A percentile compares a stretch with the other conserved stretches of the same genome.
phyloP scores from a whole-genome alignment of 345 rosid genomes.

The Balakata baccata region DNA sequence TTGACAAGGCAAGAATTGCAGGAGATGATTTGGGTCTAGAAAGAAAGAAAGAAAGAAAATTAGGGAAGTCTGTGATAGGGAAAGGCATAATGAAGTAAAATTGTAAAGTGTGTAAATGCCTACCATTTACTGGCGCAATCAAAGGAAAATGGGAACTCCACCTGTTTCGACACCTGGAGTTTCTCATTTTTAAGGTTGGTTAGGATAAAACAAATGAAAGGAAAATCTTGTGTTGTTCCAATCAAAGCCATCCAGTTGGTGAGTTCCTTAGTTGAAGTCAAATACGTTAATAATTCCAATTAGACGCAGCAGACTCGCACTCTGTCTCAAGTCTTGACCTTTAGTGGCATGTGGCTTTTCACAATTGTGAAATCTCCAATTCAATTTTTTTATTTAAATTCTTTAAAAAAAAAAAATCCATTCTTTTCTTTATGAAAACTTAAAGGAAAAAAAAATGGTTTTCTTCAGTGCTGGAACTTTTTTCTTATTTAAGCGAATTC shows the following conservation, averaged over 20 bases:
- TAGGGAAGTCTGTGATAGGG: not conserved
- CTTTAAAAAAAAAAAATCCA: too few relatives aligned
- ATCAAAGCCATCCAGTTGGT: not conserved
- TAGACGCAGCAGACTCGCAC: not conserved
- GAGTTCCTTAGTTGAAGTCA: not conserved
- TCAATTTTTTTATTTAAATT: too few relatives aligned
- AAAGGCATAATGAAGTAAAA: not conserved
- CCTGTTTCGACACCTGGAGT: not conserved
- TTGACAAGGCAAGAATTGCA: not conserved
- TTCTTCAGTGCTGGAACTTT: too few relatives aligned
- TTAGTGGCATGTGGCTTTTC: too few relatives aligned
- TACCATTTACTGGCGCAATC: constrained; percentile 14
- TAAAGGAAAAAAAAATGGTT: too few relatives aligned
- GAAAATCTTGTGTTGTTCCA: not conserved
- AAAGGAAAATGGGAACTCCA: constrained; percentile 10
- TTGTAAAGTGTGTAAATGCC: not conserved
- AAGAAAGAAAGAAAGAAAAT: not conserved
- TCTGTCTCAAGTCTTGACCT: not conserved
- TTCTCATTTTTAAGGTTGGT: not conserved
- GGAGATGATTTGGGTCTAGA: not conserved
- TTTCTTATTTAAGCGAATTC: not conserved
- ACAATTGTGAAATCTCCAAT: too few relatives aligned
- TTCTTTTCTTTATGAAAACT: too few relatives aligned
- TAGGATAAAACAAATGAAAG: not conserved
- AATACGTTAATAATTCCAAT: not conserved